Conservation (phyloP, 352 stramenopile genomes). For the Globisporangium okanoganense region DNA sequence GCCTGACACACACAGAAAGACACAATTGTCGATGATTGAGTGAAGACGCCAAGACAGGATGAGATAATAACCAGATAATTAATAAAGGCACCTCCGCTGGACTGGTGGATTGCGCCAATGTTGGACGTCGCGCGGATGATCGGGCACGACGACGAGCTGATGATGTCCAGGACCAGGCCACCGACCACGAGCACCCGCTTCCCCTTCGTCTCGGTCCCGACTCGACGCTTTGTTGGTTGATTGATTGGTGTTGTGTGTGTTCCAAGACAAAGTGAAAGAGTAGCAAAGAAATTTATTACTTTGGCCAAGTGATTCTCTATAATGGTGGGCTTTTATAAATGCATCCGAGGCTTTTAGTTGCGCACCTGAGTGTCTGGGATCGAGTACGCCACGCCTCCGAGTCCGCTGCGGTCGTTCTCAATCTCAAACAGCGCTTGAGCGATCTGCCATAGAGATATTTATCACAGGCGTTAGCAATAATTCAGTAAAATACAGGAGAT, state of each 20-base stretch:
- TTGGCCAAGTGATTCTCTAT: not conserved
- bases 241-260: not conserved
- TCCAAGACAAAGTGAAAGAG: constrained; percentile 1
- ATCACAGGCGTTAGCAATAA: not conserved
- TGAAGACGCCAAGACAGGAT: not conserved
- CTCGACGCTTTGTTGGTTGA: not conserved
- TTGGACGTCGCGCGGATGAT: constrained; percentile 85
- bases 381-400: constrained; percentile 29
- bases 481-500: not conserved
- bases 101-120: constrained; percentile 80
- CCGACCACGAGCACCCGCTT: constrained; percentile 81
- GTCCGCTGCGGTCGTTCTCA: constrained; percentile 28
- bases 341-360: constrained; percentile 13
- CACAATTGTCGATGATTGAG: not conserved
- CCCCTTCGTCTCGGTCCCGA: not conserved
- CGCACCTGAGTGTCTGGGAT: constrained; percentile 43
- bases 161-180: constrained; percentile 85
- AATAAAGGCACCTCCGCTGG: constrained; percentile 52
- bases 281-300: not conserved
- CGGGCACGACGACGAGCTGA: constrained; percentile 59
- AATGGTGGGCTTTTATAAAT: not conserved
- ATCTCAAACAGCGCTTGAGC: constrained; percentile 60
- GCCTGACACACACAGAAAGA: constrained; percentile 29
- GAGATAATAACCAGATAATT: not conserved
- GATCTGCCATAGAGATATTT: constrained; percentile 37